Conservation (phyloP, 1,284 basidiomycete genomes). For the Rhodotorula sp. region DNA sequence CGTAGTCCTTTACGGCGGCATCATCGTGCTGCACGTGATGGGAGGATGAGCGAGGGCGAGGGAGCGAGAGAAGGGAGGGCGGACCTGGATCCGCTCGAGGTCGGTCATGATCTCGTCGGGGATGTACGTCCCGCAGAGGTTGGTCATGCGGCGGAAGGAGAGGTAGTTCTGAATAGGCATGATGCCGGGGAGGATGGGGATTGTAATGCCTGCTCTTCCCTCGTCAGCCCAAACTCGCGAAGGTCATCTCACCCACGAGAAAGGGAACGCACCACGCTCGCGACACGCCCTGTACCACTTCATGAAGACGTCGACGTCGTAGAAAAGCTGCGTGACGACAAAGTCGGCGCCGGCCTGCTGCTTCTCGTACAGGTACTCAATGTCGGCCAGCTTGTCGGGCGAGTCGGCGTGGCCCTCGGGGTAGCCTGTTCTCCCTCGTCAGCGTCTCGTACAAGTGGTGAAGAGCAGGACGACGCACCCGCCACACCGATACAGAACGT, state of each 20-base stretch:
- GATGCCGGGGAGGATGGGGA: slow-evolving; percentile 94
- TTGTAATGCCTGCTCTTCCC: slow-evolving; percentile 65
- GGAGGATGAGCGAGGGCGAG: slow-evolving; percentile 45
- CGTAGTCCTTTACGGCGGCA: slow-evolving; percentile 52
- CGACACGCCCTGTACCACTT: slow-evolving; percentile 81
- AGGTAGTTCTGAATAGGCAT: slow-evolving; percentile 99
- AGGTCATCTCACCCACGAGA: no score
- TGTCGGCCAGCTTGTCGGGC: slow-evolving; percentile 62
- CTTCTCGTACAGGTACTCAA: slow-evolving; percentile 83
- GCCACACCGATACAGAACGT: slow-evolving; percentile 94
- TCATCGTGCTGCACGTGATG: slow-evolving; percentile 43
- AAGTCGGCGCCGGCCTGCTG: slow-evolving; percentile 82
- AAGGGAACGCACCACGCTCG: slow-evolving; percentile 55
- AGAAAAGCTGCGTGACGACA: slow-evolving; percentile 96
- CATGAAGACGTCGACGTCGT: slow-evolving; percentile 82
- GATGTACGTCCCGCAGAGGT: slow-evolving; percentile 79
- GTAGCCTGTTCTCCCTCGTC: slow-evolving; percentile 53
- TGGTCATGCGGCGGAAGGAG: slow-evolving; percentile 89
- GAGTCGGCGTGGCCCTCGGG: slow-evolving; percentile 65
- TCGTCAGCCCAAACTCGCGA: not conserved
- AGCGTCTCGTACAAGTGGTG: slow-evolving; percentile 55
- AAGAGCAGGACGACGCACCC: slow-evolving; percentile 68
- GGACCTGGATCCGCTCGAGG: slow-evolving; percentile 80
- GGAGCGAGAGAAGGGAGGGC: slow-evolving; percentile 10
- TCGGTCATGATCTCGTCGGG: slow-evolving; percentile 77